These are phyloP conservation scores for Jasminum sambac DNA, from an alignment of 257 asterid species.

Conservation along the genomic window DNA sequence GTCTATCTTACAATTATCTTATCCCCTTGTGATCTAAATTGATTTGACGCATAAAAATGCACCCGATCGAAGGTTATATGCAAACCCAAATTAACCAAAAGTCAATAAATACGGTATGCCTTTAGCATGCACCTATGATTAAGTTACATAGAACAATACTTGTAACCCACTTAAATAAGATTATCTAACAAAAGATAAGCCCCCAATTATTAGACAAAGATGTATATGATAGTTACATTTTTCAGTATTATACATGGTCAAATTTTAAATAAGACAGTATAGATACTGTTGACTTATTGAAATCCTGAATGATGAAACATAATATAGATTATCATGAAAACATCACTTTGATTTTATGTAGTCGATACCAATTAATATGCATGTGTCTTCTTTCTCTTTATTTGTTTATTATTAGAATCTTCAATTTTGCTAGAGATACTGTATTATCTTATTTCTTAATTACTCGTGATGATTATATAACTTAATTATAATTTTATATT, in stretches of 20 bases:
- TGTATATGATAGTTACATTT: constrained; percentile 19
- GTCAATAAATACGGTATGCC: constrained; percentile 21
- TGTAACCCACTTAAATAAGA: constrained; percentile 21
- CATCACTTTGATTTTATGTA: not conserved
- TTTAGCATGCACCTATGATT: constrained; percentile 15
- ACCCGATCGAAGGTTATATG: too few species aligned
- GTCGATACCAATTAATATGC: not conserved
- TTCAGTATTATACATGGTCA: not conserved
- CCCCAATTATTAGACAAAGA: constrained; percentile 17
- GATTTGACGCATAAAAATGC: not conserved
- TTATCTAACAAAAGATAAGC: constrained; percentile 2
- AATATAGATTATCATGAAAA: not conserved
- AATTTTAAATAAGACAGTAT: too few species aligned
- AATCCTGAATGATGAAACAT: not conserved
- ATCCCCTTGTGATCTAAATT: not conserved
- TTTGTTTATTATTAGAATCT: not conserved
- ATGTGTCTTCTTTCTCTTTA: not conserved
- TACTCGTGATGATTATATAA: too few species aligned
- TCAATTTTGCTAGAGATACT: not conserved
- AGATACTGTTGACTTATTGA: too few species aligned
- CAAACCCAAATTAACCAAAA: not conserved
- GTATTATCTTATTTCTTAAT: not conserved
- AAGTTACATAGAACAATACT: constrained; percentile 16
- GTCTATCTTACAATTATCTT: not conserved
- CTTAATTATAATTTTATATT: not conserved